Conservation (phyloP, 495 filamentous ascomycete genomes). For the Talaromyces ruber region DNA sequence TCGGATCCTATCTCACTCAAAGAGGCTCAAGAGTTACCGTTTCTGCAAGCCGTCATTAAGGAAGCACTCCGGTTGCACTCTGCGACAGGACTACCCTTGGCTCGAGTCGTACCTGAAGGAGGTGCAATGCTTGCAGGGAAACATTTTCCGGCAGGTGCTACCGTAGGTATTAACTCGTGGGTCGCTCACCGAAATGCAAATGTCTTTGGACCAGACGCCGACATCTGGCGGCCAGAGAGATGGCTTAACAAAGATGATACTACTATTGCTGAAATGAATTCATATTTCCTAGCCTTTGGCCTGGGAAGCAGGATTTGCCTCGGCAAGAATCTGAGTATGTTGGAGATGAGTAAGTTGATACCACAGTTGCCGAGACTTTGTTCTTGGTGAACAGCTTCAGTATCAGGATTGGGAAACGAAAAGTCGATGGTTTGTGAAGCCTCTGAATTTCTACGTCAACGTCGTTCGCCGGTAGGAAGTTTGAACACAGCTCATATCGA, state of each 20-base stretch:
- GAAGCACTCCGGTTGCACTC: slow-evolving; percentile 62
- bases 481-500: neutral
- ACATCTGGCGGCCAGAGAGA: slow-evolving; percentile 43
- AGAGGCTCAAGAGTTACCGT: slow-evolving; percentile 32
- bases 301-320: neutral
- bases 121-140: slow-evolving; percentile 39
- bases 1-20: slow-evolving; percentile 9
- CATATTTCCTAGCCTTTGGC: neutral
- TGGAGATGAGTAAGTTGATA: neutral
- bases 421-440: neutral
- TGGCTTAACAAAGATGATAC: slow-evolving; percentile 31
- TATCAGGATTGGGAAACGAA: neutral
- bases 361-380: neutral
- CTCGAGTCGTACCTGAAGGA: slow-evolving; percentile 51
- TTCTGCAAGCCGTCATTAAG: slow-evolving; percentile 61
- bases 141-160: slow-evolving; percentile 37
- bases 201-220: slow-evolving; percentile 46
- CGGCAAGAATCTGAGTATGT: slow-evolving; percentile 1
- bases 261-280: neutral
- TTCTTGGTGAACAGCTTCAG: neutral
- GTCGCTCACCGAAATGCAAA: slow-evolving; percentile 45
- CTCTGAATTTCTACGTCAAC: neutral
- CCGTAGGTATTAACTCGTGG: slow-evolving; percentile 52
- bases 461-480: neutral
- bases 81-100: slow-evolving; percentile 49